These are phyloP conservation scores for Metarhizium brunneum DNA, from an alignment of 2,329 filamentous ascomycete species.

Conservation along the genomic window DNA sequence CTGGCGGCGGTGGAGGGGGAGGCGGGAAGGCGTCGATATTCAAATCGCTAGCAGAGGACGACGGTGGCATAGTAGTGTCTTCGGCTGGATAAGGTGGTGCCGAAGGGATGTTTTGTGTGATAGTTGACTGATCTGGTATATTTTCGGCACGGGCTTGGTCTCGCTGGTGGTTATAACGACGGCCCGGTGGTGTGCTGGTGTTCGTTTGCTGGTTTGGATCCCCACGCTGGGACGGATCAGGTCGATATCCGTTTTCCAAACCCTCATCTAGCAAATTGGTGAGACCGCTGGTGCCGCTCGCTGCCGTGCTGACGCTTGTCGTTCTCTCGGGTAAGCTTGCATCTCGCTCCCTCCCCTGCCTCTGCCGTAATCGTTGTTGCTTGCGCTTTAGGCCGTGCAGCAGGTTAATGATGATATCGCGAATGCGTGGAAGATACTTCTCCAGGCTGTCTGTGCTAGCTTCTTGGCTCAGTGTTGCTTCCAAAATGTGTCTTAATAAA, in stretches of 20 bases:
- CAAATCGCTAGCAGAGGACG: constrained; percentile 31
- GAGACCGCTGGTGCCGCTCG: constrained; percentile 45
- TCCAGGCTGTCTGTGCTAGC: constrained; percentile 90
- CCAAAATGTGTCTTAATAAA: constrained; percentile 77
- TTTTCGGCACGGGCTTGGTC: constrained; percentile 42
- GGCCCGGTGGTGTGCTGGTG: constrained; percentile 34
- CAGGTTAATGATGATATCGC: constrained; percentile 97
- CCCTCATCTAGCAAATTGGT: constrained; percentile 52
- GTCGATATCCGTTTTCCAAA: constrained; percentile 42
- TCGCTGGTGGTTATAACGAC: constrained; percentile 36
- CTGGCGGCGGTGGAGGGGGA: constrained; percentile 57
- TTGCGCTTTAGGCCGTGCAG: constrained; percentile 95
- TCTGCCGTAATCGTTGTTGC: constrained; percentile 74
- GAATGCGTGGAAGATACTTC: constrained; percentile 84
- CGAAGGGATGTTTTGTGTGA: constrained; percentile 67
- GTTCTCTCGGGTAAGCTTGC: constrained; percentile 37
- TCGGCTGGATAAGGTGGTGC: constrained; percentile 62
- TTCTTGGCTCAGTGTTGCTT: constrained; percentile 93
- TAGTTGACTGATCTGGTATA: constrained; percentile 55
- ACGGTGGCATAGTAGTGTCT: constrained; percentile 39
- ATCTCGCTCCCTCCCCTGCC: constrained; percentile 47
- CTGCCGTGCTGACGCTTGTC: constrained; percentile 49
- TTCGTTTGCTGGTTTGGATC: constrained; percentile 18
- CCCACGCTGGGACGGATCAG: constrained; percentile 22
- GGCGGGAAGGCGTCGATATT: constrained; percentile 61